These are phyloP conservation scores for Eutypella sp. DNA, from an alignment of 2,329 filamentous ascomycete genomes.

Conservation along the genomic window DNA sequence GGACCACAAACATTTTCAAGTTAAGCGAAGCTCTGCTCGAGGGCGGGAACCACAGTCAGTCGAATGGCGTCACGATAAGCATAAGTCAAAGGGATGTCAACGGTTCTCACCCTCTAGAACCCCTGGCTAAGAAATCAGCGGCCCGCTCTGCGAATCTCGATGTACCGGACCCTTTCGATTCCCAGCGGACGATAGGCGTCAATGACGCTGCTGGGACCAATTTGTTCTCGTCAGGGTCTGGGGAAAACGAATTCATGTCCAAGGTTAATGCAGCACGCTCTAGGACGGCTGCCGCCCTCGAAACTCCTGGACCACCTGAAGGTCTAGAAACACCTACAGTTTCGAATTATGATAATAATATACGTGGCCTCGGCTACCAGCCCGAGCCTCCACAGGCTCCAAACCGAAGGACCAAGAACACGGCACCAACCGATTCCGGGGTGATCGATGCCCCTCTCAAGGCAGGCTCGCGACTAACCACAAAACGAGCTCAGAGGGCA, in stretches of 20 bases:
- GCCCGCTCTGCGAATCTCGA: constrained; percentile 33
- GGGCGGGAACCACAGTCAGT: constrained; percentile 37
- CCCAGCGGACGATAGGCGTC: constrained; percentile 35
- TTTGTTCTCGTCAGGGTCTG: constrained; percentile 35
- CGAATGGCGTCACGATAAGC: constrained; percentile 27
- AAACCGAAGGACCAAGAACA: constrained; percentile 47
- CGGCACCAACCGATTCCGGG: constrained; percentile 46
- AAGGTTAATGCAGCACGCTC: constrained; percentile 50
- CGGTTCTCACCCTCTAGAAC: constrained; percentile 32
- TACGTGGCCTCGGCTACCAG: constrained; percentile 25
- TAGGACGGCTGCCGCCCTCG: constrained; percentile 36
- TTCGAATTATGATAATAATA: constrained; percentile 34
- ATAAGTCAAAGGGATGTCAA: constrained; percentile 34
- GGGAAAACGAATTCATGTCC: constrained; percentile 51
- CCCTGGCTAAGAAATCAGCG: constrained; percentile 36
- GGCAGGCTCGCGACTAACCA: constrained; percentile 53
- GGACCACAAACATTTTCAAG: constrained; percentile 82
- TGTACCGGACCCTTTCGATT: constrained; percentile 47
- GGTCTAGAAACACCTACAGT: constrained; percentile 60
- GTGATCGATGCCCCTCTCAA: constrained; percentile 57
- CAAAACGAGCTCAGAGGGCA: constrained; percentile 32
- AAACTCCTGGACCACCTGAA: constrained; percentile 38
- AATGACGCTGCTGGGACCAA: constrained; percentile 36
- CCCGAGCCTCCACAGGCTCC: constrained; percentile 49
- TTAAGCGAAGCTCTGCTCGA: constrained; percentile 52